Base-by-base conservation (phyloP, 2,329 filamentous ascomycete genomes). In the Penicillium verrucosum region DNA sequence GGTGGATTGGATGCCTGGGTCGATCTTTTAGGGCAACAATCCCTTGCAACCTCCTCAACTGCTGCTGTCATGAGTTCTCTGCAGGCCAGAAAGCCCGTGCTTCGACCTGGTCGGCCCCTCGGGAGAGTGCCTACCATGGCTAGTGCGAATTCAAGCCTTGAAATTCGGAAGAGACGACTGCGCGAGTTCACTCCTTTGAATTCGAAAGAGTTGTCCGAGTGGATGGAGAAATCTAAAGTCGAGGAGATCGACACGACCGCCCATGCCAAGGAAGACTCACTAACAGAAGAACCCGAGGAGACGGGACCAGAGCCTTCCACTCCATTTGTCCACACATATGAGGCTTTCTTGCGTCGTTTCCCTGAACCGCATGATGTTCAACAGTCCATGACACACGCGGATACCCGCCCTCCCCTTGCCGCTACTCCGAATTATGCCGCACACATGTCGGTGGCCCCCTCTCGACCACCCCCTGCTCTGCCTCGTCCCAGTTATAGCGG, bases 1-100 rank as follows among this genome's bases (percentile, higher is more conserved):
- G 94, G 94, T 18, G 94, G 94, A 0, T 73, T 99, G 11, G 85
- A 92, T 64, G 89, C 91, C 5, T 99, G 94, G 94, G 77, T 86
- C 18, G 88, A 94, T 66, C 75, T 94, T n/a, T 81, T 96, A 66
- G 93, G 94, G 2, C 76, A 79, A 12, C 82, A 86, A 51, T 86
- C 88, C 1, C 77, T 89, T 47, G 78, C 80, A 46, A 80, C 79
- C 23, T 84, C 84, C 3, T 77, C 80, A 25, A 86, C 84, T 2
- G 78, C 81, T 25, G 77, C 79, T 14, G 70, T 79, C 30, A 75
- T 81, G 56, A 75, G 77, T 4, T 77, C 74, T 11, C 67, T 80
- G 66, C 70, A 77, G 52, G 58, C 70, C 47, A 73, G 74, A 53
- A 69, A 63, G 30, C 68, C 67, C 3, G 55, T 73, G 12, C 64